A percentile compares a stretch with the other conserved stretches of the same genome.
Conservation (phyloP, 2,329 filamentous ascomycete species). For the Thermothelomyces thermophilus region DNA sequence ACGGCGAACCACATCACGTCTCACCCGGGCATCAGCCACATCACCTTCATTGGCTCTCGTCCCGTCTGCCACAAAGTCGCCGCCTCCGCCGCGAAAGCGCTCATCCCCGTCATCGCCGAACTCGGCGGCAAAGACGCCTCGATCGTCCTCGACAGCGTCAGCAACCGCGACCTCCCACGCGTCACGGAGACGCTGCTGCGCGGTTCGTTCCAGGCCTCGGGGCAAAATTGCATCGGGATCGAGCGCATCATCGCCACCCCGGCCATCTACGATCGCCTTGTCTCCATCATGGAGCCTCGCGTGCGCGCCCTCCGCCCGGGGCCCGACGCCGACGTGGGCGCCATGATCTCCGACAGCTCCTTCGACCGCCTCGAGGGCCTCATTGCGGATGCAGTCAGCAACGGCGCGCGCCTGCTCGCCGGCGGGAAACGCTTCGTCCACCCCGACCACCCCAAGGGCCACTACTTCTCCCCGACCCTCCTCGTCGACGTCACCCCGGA, state of each 20-base stretch:
- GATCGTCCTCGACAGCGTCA: constrained; percentile 75
- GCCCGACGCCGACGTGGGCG: constrained; percentile 74
- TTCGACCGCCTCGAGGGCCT: constrained; percentile 72
- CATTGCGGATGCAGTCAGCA: constrained; percentile 66
- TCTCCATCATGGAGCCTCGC: constrained; percentile 63
- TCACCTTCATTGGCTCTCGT: constrained; percentile 93
- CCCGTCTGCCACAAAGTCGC: constrained; percentile 84
- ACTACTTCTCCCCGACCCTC: constrained; percentile 90
- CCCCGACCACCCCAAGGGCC: constrained; percentile 66
- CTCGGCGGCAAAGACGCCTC: constrained; percentile 93
- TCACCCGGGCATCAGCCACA: constrained; percentile 74
- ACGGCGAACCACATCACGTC: constrained; percentile 76
- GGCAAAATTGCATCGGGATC: constrained; percentile 96
- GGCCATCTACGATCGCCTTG: constrained; percentile 65
- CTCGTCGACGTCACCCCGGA: constrained; percentile 78
- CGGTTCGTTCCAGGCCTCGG: constrained; percentile 88
- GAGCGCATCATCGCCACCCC: constrained; percentile 83
- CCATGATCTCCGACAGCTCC: constrained; percentile 72
- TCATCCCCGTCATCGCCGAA: constrained; percentile 87
- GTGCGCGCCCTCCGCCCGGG: constrained; percentile 72
- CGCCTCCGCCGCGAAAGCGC: constrained; percentile 70
- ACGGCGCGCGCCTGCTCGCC: constrained; percentile 73
- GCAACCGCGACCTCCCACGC: constrained; percentile 54
- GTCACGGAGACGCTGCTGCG: constrained; percentile 80
- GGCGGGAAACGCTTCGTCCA: constrained; percentile 70